Evolutionary conservation across 2,329 filamentous ascomycete genomes (phyloP), one percentile per base, ranked within the genome.

Genomic region (Neurospora sp.): DNA sequence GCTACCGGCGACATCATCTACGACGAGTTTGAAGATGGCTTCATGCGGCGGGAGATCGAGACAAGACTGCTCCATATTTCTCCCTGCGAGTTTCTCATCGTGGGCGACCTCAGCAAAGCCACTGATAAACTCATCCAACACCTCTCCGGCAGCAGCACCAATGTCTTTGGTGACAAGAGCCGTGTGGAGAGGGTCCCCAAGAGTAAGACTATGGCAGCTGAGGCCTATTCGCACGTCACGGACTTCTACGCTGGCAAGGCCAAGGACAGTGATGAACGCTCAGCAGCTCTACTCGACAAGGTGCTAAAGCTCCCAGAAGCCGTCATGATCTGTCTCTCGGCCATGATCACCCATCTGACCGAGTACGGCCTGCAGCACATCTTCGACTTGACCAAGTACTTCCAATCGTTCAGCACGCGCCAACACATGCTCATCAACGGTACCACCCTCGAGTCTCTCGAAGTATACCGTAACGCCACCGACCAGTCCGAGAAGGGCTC

Each of bases 341-440:
- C 94, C 11, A 97, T 99, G 94, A 98, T 99, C 75, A 92, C 87
- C 1, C 94, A 99, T 77, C 83, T 99, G 75, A 90, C 89, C 19
- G 94, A 97, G 73, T 99, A 97, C 78, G 93, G 93, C 0, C 84
- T 99, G 23, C 91, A 98, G 79, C 93, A 98, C 82, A 92, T 99
- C 68, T 97, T 99, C 75, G 91, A 97, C 76, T 82, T 99, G 62
- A 98, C 96, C 1, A 97, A 97, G 76, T 97, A 98, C 81, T 99
- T 99, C 77, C 91, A 97, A 75, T 93, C 93, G 2, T 99, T 99
- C 81, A 97, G 92, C 75, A 92, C 94, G 8, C 86, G 94, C 43
- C 94, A 95, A 15, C 94, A 98, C 77, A 98, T 99, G 96, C 84
- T 98, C 4, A 83, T 99, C 71, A 97, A 96, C 77, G 96, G 95